Conservation (phyloP, 2,329 filamentous ascomycete species). For the Aureobasidium mangrovei region DNA sequence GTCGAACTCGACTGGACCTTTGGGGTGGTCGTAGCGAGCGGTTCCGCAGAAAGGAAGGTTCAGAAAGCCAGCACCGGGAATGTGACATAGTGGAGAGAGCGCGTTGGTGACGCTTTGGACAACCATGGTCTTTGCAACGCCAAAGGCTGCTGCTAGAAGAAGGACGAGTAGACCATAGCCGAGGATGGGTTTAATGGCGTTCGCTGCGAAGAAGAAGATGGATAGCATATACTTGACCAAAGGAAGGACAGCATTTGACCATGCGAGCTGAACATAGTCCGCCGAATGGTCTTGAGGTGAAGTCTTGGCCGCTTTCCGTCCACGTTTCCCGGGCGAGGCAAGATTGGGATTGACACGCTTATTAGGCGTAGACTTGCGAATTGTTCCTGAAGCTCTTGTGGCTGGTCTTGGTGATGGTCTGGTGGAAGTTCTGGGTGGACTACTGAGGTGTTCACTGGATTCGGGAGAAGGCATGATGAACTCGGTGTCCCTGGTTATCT, state of each 20-base stretch:
- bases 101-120: conserved; percentile 52
- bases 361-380: conserved; percentile 10
- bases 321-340: neutral
- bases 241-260: conserved; percentile 28
- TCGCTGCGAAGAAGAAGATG: conserved; percentile 51
- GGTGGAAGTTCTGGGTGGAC: neutral
- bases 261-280: conserved; percentile 20
- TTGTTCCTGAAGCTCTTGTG: conserved; percentile 17
- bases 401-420: neutral
- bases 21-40: conserved; percentile 15
- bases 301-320: neutral
- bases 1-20: conserved; percentile 55
- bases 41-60: conserved; percentile 55
- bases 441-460: neutral
- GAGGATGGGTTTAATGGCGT: conserved; percentile 55
- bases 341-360: neutral
- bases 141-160: conserved; percentile 49
- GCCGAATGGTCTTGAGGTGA: neutral
- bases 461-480: conserved; percentile 14
- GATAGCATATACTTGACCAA: conserved; percentile 43
- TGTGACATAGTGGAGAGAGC: conserved; percentile 58
- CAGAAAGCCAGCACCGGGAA: conserved; percentile 56
- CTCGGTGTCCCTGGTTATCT: neutral
- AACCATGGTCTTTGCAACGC: conserved; percentile 54
- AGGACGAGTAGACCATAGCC: conserved; percentile 54